Base-by-base conservation (phyloP, 2,329 filamentous ascomycete species). In the Iodosphaeria phyllophila region DNA sequence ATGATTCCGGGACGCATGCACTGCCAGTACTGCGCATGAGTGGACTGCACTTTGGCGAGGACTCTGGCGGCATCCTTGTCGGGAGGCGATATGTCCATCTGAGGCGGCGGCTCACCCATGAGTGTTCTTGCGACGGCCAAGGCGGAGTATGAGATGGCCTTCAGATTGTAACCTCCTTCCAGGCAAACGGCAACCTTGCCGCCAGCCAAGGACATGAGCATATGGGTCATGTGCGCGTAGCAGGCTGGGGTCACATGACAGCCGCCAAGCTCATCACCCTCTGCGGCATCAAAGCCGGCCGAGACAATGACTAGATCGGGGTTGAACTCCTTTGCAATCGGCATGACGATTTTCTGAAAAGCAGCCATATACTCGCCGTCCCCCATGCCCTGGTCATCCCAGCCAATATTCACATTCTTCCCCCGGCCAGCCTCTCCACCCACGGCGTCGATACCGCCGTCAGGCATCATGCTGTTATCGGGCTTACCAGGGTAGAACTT, bases 221-320 rank as follows among this genome's bases (percentile, higher is more conserved):
- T 93, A 44, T 93, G 83, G 10, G 89, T 95, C 89, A 98, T 95
- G 43, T 98, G 86, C 9, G 84, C 80, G 44, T 95, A 98, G 43
- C 89, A 92, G 4, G 72, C 54, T 0, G 89, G 89, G 1, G 83
- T 76, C 5, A 98, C 89, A 41, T 82, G 86, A 46, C 89, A 98
- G 16, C 78, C 82, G 25, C 89, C 89, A 2, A 98, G 64, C 42
- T 89, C 74, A 47, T 98, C 89, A 8, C 89, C 89, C 34, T 78
- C 79, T 1, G 89, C 89, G 10, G 89, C 89, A 46, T 98, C 89
- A 38, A 98, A 98, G 1, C 89, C 89, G 20, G 89, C 83, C 12
- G 89, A 89, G 29, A 98, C 76, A 35, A 98, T 89, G 15, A 95
- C 84, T 11, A 98, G 56, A 43, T 98, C 89, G 0, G 89, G 89